A percentile compares a stretch with the other conserved stretches of the same genome.
Conservation (phyloP, 176 grass and related monocot species). For the Carex myosuroides region DNA sequence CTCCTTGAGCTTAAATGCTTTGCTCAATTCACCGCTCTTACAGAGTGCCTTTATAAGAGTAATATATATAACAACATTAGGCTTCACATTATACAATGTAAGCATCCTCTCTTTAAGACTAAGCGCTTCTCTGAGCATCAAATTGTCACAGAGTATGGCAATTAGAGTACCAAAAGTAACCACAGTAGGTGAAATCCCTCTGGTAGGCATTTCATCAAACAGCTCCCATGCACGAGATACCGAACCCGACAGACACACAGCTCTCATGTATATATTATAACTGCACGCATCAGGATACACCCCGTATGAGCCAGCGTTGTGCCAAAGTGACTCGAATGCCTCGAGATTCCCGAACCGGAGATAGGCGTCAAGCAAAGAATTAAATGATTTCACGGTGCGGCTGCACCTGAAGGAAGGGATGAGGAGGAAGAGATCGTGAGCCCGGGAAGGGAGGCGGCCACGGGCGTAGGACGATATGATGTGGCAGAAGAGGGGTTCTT, state of each 20-base stretch:
- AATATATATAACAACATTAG: slow-evolving; percentile 41
- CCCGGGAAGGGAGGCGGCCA: slow-evolving; percentile 25
- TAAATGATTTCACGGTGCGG: slow-evolving; percentile 48
- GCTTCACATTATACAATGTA: slow-evolving; percentile 18
- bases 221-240: slow-evolving; percentile 22
- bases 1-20: slow-evolving; percentile 43
- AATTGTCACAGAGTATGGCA: slow-evolving; percentile 26
- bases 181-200: slow-evolving; percentile 27
- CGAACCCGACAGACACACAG: not conserved
- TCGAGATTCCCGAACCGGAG: slow-evolving; percentile 22
- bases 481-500: slow-evolving; percentile 40
- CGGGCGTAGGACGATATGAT: slow-evolving; percentile 53
- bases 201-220: slow-evolving; percentile 56
- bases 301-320: not conserved
- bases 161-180: slow-evolving; percentile 52
- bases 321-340: slow-evolving; percentile 11
- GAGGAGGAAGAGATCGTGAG: slow-evolving; percentile 35
- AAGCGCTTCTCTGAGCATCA: slow-evolving; percentile 30
- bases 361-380: slow-evolving; percentile 43
- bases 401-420: slow-evolving; percentile 31
- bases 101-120: slow-evolving; percentile 42
- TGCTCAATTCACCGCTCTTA: slow-evolving; percentile 28
- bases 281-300: slow-evolving; percentile 30
- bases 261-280: slow-evolving; percentile 44
- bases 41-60: slow-evolving; percentile 57